Evolutionary conservation across 306 rosid genomes (phyloP), one percentile per base, ranked within the genome.

Genomic region (Dryas drummondii): DNA sequence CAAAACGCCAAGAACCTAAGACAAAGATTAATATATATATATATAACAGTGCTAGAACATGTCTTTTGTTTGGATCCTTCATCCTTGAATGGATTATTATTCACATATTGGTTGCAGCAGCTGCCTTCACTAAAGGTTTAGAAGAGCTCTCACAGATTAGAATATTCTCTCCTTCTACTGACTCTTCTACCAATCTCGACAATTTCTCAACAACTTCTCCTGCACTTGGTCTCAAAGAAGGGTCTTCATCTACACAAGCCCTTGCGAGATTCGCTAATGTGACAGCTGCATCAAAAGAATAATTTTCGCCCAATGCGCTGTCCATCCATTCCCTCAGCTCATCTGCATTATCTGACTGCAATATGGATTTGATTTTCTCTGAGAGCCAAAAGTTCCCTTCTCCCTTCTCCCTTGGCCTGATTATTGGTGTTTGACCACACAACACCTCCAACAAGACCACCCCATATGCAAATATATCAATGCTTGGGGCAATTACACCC

Each of bases 321-420:
- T 93, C 98, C 78, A 93, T 89, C 98, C 97, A 89, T 42, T 78
- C 93, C 72, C 89, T 86, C n/a, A 89, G 82, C 45, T 87, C 93
- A 74, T 71, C 88, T 44, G 74, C 85, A 84, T 82, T 84, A 16
- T 88, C 93, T 58, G 87, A 86, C 75, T 65, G 60, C 84, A 89
- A 82, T 69, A 85, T 74, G 57, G 76, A 76, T 70, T 76, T 90
- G 63, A 88, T 81, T 76, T 86, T 84, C 76, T 87, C 93, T 3
- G 86, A 82, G 0, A 90, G 84, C 89, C 87, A 84, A 75, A 82
- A 55, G 27, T 83, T 82, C 6, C 87, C 80, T 80, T 78, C 84
- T 4, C 86, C 93, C 54, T 85, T 81, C 26, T 75, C 88, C 76
- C 70, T 79, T 1, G 91, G 80, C 85, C 81, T 77, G 53, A 83